phyloP scores from a whole-genome alignment of 768 basidiomycete genomes.

The Panaeolus cyanescens region DNA sequence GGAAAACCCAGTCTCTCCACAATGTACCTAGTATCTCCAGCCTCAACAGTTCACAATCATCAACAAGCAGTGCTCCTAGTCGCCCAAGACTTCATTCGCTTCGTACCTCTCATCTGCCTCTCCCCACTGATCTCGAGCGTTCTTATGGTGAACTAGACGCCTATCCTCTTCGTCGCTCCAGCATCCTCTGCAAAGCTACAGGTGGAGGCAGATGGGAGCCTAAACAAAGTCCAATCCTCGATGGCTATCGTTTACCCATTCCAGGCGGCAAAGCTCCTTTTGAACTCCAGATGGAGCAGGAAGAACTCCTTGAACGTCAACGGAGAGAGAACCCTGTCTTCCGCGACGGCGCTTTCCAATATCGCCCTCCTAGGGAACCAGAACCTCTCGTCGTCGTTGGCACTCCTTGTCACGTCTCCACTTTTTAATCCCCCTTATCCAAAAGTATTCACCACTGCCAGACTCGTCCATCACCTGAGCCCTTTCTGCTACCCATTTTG shows the following conservation, averaged over 20 bases:
- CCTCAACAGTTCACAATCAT: conserved; percentile 33
- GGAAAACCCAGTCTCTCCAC: conserved; percentile 31
- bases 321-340: conserved; percentile 65
- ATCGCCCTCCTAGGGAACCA: conserved; percentile 54
- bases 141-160: conserved; percentile 72
- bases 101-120: conserved; percentile 36
- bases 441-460: conserved; percentile 18
- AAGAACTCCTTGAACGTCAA: conserved; percentile 54
- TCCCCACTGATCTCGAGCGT: conserved; percentile 42
- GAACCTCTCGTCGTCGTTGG: conserved; percentile 44
- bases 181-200: conserved; percentile 72
- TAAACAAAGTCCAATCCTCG: conserved; percentile 47
- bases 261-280: conserved; percentile 69
- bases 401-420: conserved; percentile 57
- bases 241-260: conserved; percentile 55
- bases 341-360: conserved; percentile 66
- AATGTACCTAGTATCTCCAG: conserved; percentile 35
- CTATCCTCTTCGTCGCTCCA: conserved; percentile 70
- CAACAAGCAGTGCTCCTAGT: conserved; percentile 25
- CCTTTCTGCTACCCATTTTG: conserved; percentile 9
- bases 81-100: conserved; percentile 29
- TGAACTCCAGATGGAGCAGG: conserved; percentile 70
- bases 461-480: conserved; percentile 13
- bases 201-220: conserved; percentile 85
- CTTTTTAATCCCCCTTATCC: conserved; percentile 47